These are phyloP conservation scores for Protomyces arabidopsidicola DNA, from an alignment of 1,139 yeast genomes.

Conservation along the genomic window DNA sequence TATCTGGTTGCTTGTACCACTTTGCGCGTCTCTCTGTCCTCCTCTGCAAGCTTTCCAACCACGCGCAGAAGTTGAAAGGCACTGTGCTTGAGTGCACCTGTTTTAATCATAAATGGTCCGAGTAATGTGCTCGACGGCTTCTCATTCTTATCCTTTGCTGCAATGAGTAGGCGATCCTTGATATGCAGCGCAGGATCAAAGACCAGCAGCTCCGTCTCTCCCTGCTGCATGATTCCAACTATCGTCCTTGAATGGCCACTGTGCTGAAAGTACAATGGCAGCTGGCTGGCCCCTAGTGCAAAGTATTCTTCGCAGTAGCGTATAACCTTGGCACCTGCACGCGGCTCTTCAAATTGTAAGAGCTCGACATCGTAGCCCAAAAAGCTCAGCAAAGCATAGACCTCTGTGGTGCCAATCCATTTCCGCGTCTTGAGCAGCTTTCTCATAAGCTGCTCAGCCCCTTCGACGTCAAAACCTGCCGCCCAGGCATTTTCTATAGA, in stretches of 20 bases:
- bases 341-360: slow-evolving; percentile 6
- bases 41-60: slow-evolving; percentile 1
- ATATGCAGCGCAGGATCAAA: slow-evolving; percentile 20
- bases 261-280: slow-evolving; percentile 23
- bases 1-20: not conserved
- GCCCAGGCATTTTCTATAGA: slow-evolving; percentile 18
- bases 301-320: slow-evolving; percentile 8
- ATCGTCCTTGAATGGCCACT: slow-evolving; percentile 25
- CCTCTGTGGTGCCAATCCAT: slow-evolving; percentile 31
- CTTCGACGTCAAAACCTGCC: slow-evolving; percentile 11
- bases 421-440: slow-evolving; percentile 20
- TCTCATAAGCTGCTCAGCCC: slow-evolving; percentile 14
- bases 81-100: not conserved
- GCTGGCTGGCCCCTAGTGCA: not conserved
- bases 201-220: slow-evolving; percentile 8
- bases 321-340: not conserved
- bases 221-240: slow-evolving; percentile 1
- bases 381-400: slow-evolving; percentile 11
- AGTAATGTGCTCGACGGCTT: not conserved
- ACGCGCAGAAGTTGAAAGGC: slow-evolving; percentile 13
- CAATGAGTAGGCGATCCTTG: not conserved
- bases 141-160: not conserved
- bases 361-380: slow-evolving; percentile 8
- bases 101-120: not conserved
- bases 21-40: not conserved